These are phyloP conservation scores for Ormosia semicastrata DNA, from an alignment of 306 rosid genomes.

Conservation along the genomic window DNA sequence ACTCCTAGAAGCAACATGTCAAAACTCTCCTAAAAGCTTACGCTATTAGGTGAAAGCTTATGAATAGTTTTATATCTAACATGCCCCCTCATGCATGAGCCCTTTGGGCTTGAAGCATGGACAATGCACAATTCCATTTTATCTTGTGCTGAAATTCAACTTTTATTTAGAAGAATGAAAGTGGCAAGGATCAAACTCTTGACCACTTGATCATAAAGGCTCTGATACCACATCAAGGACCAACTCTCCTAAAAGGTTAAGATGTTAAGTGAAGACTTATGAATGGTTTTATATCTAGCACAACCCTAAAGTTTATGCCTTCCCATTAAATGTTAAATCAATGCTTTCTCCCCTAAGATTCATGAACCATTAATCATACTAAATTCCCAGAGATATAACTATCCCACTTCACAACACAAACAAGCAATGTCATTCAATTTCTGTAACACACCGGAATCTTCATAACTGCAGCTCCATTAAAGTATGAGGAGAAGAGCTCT, in stretches of 20 bases:
- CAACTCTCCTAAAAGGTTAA: neutral
- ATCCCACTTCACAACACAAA: slow-evolving; percentile 12
- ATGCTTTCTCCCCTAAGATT: neutral
- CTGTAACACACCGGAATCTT: slow-evolving; percentile 63
- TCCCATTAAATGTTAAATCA: neutral
- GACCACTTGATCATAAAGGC: no score
- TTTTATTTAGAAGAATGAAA: no score
- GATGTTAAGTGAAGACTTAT: neutral
- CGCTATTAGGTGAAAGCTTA: neutral
- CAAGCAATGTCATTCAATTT: slow-evolving; percentile 13
- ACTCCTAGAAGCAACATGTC: neutral
- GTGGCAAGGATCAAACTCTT: no score
- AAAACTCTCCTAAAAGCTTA: neutral
- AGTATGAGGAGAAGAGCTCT: slow-evolving; percentile 82
- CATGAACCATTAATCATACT: neutral
- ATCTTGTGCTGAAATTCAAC: no score
- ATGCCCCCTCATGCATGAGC: no score
- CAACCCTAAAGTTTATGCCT: neutral
- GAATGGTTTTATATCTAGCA: neutral
- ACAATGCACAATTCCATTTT: no score
- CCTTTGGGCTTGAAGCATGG: no score
- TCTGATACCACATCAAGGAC: no score
- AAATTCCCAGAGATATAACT: neutral
- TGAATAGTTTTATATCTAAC: neutral
- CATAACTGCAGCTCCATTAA: slow-evolving; percentile 60